These are phyloP conservation scores for Lactifluus echinatus DNA, from an alignment of 768 basidiomycete species.

Conservation along the genomic window DNA sequence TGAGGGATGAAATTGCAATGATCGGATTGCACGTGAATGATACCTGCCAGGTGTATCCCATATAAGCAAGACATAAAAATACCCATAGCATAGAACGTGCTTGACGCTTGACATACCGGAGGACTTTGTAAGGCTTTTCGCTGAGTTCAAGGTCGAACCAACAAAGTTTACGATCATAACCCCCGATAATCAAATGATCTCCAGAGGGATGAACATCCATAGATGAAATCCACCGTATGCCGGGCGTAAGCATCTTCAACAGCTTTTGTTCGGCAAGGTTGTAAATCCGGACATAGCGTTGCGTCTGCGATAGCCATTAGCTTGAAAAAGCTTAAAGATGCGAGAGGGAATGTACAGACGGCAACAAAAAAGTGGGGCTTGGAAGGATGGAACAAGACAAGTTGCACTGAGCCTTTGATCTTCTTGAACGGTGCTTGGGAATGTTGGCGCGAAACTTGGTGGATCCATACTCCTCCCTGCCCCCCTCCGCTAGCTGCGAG, in stretches of 20 bases:
- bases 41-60: conserved; percentile 47
- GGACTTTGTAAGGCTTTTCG: conserved; percentile 93
- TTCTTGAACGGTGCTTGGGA: conserved; percentile 98
- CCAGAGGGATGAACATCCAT: conserved; percentile 96
- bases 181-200: conserved; percentile 94
- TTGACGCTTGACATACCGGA: conserved; percentile 56
- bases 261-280: conserved; percentile 91
- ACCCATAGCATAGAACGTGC: conserved; percentile 1
- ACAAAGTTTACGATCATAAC: conserved; percentile 94
- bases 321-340: not conserved
- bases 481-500: conserved; percentile 50
- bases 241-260: conserved; percentile 89
- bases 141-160: conserved; percentile 99
- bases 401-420: conserved; percentile 82
- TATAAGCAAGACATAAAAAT: not conserved
- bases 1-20: conserved; percentile 85
- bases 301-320: conserved; percentile 50
- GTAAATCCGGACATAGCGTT: conserved; percentile 92
- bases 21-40: conserved; percentile 88
- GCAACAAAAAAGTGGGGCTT: conserved; percentile 98
- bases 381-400: conserved; percentile 88
- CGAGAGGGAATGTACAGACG: conserved; percentile 42
- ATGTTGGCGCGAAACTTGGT: conserved; percentile 87
- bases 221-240: conserved; percentile 93
- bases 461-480: conserved; percentile 88